A percentile compares a stretch with the other conserved stretches of the same genome.
Evolutionary conservation across 139 green algal genomes (phyloP).

Genomic region (Diplosphaera chodatii): DNA sequence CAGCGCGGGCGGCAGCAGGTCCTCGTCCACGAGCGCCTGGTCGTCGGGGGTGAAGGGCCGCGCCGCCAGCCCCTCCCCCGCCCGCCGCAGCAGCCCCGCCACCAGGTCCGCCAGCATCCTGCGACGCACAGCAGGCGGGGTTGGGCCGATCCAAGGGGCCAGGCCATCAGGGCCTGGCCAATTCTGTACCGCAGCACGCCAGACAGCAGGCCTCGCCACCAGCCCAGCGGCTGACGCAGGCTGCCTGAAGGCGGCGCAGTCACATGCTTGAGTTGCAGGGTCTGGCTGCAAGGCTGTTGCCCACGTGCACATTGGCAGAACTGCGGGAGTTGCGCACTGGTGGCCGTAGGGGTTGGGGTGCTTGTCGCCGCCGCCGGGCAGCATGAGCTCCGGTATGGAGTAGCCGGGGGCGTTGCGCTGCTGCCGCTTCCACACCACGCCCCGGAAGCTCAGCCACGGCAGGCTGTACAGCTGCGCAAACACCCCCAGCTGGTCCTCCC

Average conservation of each 20-base stretch:
- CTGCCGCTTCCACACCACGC: background rate
- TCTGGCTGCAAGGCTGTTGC: too few relatives aligned
- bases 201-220: too few relatives aligned
- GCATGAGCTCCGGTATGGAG: background rate
- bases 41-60: background rate
- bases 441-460: background rate
- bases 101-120: slow-evolving; percentile 1
- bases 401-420: background rate
- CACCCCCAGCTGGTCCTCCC: background rate
- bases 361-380: background rate
- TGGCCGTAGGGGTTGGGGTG: slow-evolving; percentile 1
- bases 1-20: background rate
- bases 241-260: too few relatives aligned
- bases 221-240: too few relatives aligned
- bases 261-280: too few relatives aligned
- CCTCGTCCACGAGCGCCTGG: background rate
- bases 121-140: too few relatives aligned
- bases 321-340: too few relatives aligned
- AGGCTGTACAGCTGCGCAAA: slow-evolving; percentile 1
- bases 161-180: too few relatives aligned
- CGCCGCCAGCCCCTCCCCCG: background rate
- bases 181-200: too few relatives aligned
- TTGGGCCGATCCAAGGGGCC: too few relatives aligned
- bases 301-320: too few relatives aligned
- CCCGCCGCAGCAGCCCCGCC: background rate